Base-by-base conservation (phyloP, 106 monocot genomes). In the Xerophyta viscosa region DNA sequence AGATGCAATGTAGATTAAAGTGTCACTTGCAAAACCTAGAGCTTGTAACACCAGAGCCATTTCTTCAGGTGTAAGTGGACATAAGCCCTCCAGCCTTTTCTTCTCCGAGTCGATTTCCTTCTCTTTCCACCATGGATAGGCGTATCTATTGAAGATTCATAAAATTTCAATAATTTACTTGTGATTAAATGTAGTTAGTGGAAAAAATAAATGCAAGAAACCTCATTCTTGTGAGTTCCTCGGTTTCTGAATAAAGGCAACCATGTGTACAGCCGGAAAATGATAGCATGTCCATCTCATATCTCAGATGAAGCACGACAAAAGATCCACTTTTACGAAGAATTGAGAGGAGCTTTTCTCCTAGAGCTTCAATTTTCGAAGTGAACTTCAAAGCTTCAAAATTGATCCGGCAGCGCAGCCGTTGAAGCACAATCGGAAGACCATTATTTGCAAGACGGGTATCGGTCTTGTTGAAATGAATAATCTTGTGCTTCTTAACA, bases 211-310 rank as follows among this genome's bases (percentile, higher is more conserved):
- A 43, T 48, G 20, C 48, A 20, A 48, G 20, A 22, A 48, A 87
- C 83, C 58, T 88, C 88, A 88, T 88, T 48, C 56, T 64, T 20
- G 75, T 84, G 44, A 94, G 81, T 54, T 94, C 84, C 29, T 78
- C 67, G 24, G 39, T 70, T 67, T 94, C 88, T 57, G 54, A 59
- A 13, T 70, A 51, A 31, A 84, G 78, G 58, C 88, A 88, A 64
- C 88, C 93, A 64, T 88, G 80, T 6, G 83, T 68, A 53, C 93
- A 93, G 7, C 87, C 93, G 51, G 87, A 87, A 64, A 93, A 93
- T 8, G 88, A 50, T 30, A 88, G 73, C 93, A 94, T 94, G 68
- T 94, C 93, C 93, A 88, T 88, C 70, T 94, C 93, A 67, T 94
- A 94, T 30, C 93, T 68, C 42, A 94, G 63, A 68, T 94, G 93